Conservation (phyloP, 768 basidiomycete species). For the Suillus luteus region DNA sequence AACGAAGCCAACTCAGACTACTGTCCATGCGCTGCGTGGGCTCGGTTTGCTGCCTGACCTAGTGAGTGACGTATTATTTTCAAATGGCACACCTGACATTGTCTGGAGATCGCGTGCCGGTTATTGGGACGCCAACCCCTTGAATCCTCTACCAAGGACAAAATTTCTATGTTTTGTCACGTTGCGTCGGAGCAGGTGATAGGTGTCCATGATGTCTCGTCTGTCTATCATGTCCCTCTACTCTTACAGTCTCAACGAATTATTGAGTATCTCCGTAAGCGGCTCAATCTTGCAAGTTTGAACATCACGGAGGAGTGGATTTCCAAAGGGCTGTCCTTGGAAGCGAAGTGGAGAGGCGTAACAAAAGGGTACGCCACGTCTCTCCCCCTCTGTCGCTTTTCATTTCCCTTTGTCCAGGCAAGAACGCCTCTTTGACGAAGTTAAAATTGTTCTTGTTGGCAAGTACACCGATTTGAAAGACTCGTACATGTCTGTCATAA, state of each 20-base stretch:
- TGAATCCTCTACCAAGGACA: slow-evolving; percentile 84
- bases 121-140: slow-evolving; percentile 78
- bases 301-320: slow-evolving; percentile 55
- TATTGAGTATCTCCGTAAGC: slow-evolving; percentile 75
- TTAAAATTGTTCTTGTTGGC: slow-evolving; percentile 89
- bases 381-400: background rate
- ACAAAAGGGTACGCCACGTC: slow-evolving; percentile 62
- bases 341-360: slow-evolving; percentile 77
- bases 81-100: slow-evolving; percentile 5
- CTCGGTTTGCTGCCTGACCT: slow-evolving; percentile 92
- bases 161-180: slow-evolving; percentile 99
- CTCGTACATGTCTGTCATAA: slow-evolving; percentile 98
- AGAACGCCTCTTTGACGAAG: slow-evolving; percentile 87
- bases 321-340: slow-evolving; percentile 65
- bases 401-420: slow-evolving; percentile 54
- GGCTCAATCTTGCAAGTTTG: slow-evolving; percentile 71
- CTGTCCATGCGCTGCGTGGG: slow-evolving; percentile 90
- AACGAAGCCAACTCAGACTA: slow-evolving; percentile 98
- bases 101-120: slow-evolving; percentile 85
- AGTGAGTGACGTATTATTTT: slow-evolving; percentile 43
- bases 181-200: slow-evolving; percentile 87
- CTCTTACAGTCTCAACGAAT: slow-evolving; percentile 93
- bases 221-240: slow-evolving; percentile 96
- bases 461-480: slow-evolving; percentile 98
- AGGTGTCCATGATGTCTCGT: slow-evolving; percentile 94